A percentile compares a stretch with the other conserved stretches of the same genome.
These are phyloP conservation scores for Radiomyces spectabilis DNA, from an alignment of 192 early-diverging fungal genomes.

Conservation along the genomic window DNA sequence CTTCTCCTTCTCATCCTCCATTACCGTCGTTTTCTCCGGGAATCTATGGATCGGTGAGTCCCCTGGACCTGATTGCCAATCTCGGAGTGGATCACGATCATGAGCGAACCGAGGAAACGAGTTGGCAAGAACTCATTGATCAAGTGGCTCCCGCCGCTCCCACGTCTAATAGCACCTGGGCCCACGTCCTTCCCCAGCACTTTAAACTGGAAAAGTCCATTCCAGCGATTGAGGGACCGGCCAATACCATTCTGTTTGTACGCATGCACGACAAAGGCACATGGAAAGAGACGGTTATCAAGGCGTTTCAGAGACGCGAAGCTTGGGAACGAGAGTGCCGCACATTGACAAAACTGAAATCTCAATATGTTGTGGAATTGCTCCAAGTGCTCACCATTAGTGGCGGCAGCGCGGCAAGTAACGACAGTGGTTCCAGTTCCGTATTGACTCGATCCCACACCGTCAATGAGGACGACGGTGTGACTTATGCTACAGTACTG, in stretches of 20 bases:
- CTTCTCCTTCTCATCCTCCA: not conserved
- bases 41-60: conserved; percentile 35
- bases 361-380: conserved; percentile 34
- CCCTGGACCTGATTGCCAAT: conserved; percentile 33
- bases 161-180: no score
- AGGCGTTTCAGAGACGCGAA: conserved; percentile 40
- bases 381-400: conserved; percentile 42
- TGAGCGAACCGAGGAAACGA: no score
- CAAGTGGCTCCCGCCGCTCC: no score
- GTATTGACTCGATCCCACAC: conserved; percentile 8
- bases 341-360: conserved; percentile 29
- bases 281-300: conserved; percentile 22
- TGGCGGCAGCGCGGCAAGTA: no score
- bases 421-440: no score
- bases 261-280: not conserved
- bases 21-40: conserved; percentile 8
- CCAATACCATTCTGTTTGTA: conserved; percentile 40
- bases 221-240: conserved; percentile 31
- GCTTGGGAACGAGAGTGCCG: conserved; percentile 47
- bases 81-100: conserved; percentile 31
- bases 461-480: conserved; percentile 1
- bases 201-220: conserved; percentile 25
- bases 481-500: conserved; percentile 34
- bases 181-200: conserved; percentile 27
- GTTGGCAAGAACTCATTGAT: no score